Evolutionary conservation across 2,329 filamentous ascomycete genomes (phyloP).

Genomic region (Apiospora koreana): DNA sequence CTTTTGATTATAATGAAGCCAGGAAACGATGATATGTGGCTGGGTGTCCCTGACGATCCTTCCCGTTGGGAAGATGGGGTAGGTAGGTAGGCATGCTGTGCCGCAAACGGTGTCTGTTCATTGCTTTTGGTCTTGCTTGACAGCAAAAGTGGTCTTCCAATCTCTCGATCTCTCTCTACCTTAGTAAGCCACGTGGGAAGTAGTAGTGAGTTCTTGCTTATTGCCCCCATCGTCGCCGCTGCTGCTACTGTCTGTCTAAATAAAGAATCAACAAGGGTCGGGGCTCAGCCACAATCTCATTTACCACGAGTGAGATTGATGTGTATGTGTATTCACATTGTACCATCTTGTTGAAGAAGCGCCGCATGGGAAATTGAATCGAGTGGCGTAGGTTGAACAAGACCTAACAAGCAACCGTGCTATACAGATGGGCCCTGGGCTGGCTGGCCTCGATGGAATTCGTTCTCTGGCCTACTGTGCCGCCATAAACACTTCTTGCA

Average conservation of each 20-base stretch:
- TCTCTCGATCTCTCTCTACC: too few species aligned
- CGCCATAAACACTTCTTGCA: not conserved
- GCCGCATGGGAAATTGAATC: not conserved
- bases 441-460: not conserved
- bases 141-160: not conserved
- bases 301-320: too few species aligned
- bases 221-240: not conserved
- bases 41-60: not conserved
- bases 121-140: not conserved
- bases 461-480: not conserved
- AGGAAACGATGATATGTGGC: not conserved
- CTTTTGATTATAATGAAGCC: not conserved
- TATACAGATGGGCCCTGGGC: not conserved
- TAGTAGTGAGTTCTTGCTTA: not conserved
- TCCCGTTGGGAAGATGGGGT: not conserved
- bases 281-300: not conserved
- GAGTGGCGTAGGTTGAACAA: not conserved
- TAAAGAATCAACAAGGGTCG: not conserved
- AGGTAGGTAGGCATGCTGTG: not conserved
- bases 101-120: not conserved
- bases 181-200: too few species aligned
- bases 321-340: not conserved
- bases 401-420: not conserved
- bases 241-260: not conserved
- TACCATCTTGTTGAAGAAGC: not conserved